Percentiles rank a stretch among this genome's conserved stretches.
Evolutionary conservation across 75 land plant species (phyloP).

Genomic region (Sequoiadendron giganteum): DNA sequence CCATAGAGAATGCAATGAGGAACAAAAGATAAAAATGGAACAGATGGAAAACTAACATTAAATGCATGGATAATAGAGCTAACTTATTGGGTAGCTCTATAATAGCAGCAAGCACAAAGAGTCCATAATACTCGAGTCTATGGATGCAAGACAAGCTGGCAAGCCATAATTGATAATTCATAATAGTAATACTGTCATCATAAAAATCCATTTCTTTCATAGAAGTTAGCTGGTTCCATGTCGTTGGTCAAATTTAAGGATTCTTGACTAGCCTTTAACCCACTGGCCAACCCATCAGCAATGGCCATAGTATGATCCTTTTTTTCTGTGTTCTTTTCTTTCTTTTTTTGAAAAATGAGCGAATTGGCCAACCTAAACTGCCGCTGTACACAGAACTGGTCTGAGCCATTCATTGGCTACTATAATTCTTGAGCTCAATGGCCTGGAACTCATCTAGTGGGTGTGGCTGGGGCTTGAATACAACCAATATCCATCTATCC

Average conservation of each 20-base stretch:
- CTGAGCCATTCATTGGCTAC: too few relatives aligned
- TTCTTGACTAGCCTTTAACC: background rate
- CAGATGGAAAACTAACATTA: background rate
- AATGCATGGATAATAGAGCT: background rate
- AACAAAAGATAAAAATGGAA: background rate
- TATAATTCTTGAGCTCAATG: too few relatives aligned
- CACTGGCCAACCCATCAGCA: background rate
- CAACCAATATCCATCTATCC: too few relatives aligned
- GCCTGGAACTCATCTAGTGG: too few relatives aligned
- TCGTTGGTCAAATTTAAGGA: background rate
- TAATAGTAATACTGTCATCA: background rate
- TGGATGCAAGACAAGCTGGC: background rate
- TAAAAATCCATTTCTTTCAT: background rate
- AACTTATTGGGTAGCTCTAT: too few relatives aligned
- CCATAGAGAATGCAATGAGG: background rate
- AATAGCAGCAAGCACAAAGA: background rate
- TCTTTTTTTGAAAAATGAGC: too few relatives aligned
- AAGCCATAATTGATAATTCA: too few relatives aligned
- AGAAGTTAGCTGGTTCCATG: background rate
- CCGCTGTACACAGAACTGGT: too few relatives aligned
- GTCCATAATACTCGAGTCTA: background rate
- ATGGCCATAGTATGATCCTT: background rate
- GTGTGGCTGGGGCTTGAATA: too few relatives aligned
- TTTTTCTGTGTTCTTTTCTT: background rate
- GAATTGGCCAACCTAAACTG: too few relatives aligned